phyloP scores from a whole-genome alignment of 352 stramenopile species.

The Phytophthora idaei region DNA sequence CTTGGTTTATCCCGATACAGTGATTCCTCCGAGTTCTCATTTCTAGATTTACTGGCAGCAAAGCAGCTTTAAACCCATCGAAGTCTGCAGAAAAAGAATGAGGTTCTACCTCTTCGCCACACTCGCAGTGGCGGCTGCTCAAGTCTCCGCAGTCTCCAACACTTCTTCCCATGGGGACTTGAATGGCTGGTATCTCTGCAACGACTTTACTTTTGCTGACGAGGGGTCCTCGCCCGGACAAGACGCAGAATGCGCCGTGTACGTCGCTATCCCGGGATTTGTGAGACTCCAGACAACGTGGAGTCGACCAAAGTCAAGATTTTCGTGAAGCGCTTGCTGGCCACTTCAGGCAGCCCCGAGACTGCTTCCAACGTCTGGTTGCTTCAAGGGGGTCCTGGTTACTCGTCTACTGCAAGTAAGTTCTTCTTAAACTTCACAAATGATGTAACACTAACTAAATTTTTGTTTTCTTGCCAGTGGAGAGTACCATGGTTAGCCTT shows the following conservation, averaged over 20 bases:
- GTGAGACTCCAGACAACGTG: conserved; percentile 13
- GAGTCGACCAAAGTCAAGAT: conserved; percentile 19
- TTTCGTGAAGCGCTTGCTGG: conserved; percentile 15
- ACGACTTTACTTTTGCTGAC: conserved; percentile 17
- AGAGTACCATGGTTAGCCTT: conserved; percentile 43
- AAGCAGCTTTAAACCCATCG: neutral
- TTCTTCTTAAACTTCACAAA: neutral
- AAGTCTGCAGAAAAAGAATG: neutral
- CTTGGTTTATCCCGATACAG: too few relatives aligned
- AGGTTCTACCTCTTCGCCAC: neutral
- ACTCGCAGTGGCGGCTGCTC: neutral
- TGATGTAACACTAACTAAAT: conserved; percentile 1
- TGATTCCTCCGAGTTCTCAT: neutral
- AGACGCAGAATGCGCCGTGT: conserved; percentile 40
- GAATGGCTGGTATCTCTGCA: conserved; percentile 41
- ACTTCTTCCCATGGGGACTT: conserved; percentile 2
- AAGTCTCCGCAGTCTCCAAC: conserved; percentile 3
- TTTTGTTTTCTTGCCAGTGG: conserved; percentile 28
- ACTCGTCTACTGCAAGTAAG: conserved; percentile 41
- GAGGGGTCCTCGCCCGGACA: conserved; percentile 4
- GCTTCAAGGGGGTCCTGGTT: conserved; percentile 44
- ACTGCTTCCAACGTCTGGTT: conserved; percentile 44
- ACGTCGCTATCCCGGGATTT: conserved; percentile 39
- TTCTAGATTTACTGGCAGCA: neutral
- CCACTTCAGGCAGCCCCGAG: conserved; percentile 2